Evolutionary conservation across 1,139 yeast genomes (phyloP).

Genomic region (Nakaseomyces uthaithaninus): DNA sequence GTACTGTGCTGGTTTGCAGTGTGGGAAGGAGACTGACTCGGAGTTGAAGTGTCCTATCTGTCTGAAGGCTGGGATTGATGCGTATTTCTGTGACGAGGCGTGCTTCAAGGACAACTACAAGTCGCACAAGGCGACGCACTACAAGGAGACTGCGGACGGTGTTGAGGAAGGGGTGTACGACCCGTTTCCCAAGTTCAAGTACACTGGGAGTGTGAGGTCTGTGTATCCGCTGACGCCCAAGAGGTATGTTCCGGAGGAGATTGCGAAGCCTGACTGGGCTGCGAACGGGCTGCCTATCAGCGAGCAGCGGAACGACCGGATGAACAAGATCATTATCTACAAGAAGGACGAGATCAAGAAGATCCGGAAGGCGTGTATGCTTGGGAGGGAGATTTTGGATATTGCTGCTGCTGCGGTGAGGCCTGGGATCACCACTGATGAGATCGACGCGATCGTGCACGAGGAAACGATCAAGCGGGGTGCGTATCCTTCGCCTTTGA

Average conservation of each 20-base stretch:
- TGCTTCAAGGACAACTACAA: slow-evolving; percentile 79
- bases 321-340: slow-evolving; percentile 56
- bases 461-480: slow-evolving; percentile 80
- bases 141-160: slow-evolving; percentile 34
- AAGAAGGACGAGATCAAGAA: slow-evolving; percentile 60
- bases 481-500: slow-evolving; percentile 92
- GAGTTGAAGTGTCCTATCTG: slow-evolving; percentile 87
- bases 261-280: slow-evolving; percentile 81
- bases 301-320: slow-evolving; percentile 68
- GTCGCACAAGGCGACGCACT: slow-evolving; percentile 45
- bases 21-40: slow-evolving; percentile 75
- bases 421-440: slow-evolving; percentile 93
- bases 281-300: slow-evolving; percentile 65
- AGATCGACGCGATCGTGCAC: slow-evolving; percentile 78
- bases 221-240: slow-evolving; percentile 71
- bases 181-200: slow-evolving; percentile 77
- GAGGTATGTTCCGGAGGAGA: slow-evolving; percentile 61
- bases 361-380: slow-evolving; percentile 61
- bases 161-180: slow-evolving; percentile 47
- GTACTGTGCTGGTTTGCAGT: slow-evolving; percentile 63
- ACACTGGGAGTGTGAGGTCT: slow-evolving; percentile 70
- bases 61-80: slow-evolving; percentile 55
- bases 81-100: slow-evolving; percentile 70
- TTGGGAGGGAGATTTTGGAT: slow-evolving; percentile 86
- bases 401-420: slow-evolving; percentile 71